These are phyloP conservation scores for Tolypocladium capitatum DNA, from an alignment of 2,329 filamentous ascomycete genomes.

Conservation along the genomic window DNA sequence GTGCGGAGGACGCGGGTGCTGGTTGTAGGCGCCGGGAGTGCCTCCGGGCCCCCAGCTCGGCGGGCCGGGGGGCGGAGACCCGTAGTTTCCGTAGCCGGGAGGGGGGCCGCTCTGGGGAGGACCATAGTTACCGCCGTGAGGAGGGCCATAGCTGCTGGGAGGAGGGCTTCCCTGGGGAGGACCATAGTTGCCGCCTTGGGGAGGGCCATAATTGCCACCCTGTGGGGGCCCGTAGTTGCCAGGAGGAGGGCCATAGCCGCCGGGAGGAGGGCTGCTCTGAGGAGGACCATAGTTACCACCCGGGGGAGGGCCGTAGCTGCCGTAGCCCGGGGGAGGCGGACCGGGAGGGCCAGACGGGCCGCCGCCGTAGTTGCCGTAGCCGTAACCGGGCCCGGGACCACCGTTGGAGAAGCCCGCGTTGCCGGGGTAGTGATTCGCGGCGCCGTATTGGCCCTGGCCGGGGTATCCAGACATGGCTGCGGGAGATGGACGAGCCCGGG, in stretches of 20 bases:
- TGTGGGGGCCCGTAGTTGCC: slow-evolving; percentile 10
- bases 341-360: slow-evolving; percentile 10
- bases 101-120: slow-evolving; percentile 9
- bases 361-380: slow-evolving; percentile 15
- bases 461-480: slow-evolving; percentile 25
- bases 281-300: slow-evolving; percentile 10
- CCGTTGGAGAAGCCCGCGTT: slow-evolving; percentile 12
- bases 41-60: slow-evolving; percentile 7
- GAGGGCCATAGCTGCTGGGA: slow-evolving; percentile 8
- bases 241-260: slow-evolving; percentile 10
- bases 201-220: slow-evolving; percentile 9
- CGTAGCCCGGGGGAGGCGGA: slow-evolving; percentile 7
- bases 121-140: slow-evolving; percentile 9
- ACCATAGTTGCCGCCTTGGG: slow-evolving; percentile 8
- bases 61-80: slow-evolving; percentile 9
- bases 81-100: slow-evolving; percentile 11
- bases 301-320: slow-evolving; percentile 10
- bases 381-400: slow-evolving; percentile 14
- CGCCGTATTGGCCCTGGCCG: slow-evolving; percentile 26
- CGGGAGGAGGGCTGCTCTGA: no score
- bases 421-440: slow-evolving; percentile 16
- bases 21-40: slow-evolving; percentile 5
- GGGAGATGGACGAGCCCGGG: no score
- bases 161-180: slow-evolving; percentile 5
- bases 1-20: slow-evolving; percentile 25